Conservation (phyloP, 2,329 filamentous ascomycete genomes). For the Myriosclerotinia scirpicola region DNA sequence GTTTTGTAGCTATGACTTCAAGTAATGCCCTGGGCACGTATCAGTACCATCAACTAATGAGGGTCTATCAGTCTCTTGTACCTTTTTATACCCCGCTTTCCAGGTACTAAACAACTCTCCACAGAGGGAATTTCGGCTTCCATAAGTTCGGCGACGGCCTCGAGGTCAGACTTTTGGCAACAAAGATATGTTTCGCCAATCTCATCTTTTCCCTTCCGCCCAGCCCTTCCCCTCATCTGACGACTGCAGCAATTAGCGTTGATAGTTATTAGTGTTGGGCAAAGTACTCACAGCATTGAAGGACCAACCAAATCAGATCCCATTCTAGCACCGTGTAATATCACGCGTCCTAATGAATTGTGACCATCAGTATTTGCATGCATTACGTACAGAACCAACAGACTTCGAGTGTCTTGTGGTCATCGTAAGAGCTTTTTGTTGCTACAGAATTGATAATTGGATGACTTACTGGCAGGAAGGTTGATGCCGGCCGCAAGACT, state of each 20-base stretch:
- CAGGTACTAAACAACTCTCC: constrained; percentile 65
- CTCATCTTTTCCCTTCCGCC: constrained; percentile 75
- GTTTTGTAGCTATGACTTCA: constrained; percentile 66
- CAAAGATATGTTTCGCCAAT: constrained; percentile 77
- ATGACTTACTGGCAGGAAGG: constrained; percentile 56
- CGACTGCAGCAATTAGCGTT: constrained; percentile 46
- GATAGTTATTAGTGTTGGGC: neutral
- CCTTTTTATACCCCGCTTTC: constrained; percentile 68
- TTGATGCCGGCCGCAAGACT: constrained; percentile 84
- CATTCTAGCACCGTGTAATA: constrained; percentile 74
- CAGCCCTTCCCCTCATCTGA: constrained; percentile 77
- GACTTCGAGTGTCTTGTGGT: neutral
- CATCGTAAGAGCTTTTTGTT: neutral
- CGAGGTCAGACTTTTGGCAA: constrained; percentile 66
- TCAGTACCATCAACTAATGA: constrained; percentile 14
- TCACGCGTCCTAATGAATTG: constrained; percentile 53
- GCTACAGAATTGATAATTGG: neutral
- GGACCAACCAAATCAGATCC: constrained; percentile 74
- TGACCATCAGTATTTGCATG: neutral
- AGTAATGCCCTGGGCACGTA: constrained; percentile 59
- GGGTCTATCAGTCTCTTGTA: constrained; percentile 36
- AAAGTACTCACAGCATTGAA: constrained; percentile 61
- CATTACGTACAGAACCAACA: neutral
- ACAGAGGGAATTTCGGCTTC: constrained; percentile 70
- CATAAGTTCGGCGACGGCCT: constrained; percentile 68